Evolutionary conservation across 129 eudicot genomes (phyloP).

Genomic region (Smallanthus sonchifolius): DNA sequence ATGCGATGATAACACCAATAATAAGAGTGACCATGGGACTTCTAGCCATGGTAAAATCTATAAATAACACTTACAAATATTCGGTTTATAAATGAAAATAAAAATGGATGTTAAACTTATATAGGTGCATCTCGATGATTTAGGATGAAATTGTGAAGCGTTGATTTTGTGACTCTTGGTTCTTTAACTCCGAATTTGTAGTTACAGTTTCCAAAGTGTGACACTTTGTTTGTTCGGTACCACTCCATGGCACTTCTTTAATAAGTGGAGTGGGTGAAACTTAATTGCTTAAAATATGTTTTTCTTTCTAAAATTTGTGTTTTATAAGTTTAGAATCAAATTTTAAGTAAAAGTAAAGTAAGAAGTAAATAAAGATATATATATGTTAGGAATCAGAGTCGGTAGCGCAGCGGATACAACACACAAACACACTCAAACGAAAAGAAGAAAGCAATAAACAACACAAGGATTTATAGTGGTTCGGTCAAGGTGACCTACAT

Average conservation of each 20-base stretch:
- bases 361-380: no score
- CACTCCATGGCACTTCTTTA: neutral
- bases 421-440: no score
- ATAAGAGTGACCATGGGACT: neutral
- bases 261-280: neutral
- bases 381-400: no score
- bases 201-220: neutral
- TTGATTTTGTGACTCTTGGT: slow-evolving; percentile 4
- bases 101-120: neutral
- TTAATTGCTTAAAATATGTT: no score
- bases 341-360: no score
- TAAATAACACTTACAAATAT: neutral
- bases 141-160: slow-evolving; percentile 3
- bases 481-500: no score
- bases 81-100: neutral
- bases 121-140: neutral
- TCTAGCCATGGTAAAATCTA: slow-evolving; percentile 10
- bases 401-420: no score
- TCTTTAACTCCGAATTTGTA: neutral
- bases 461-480: no score
- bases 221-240: neutral
- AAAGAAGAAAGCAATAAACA: no score
- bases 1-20: neutral
- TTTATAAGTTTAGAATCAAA: no score
- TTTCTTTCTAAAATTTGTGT: no score